phyloP scores from a whole-genome alignment of 495 filamentous ascomycete species.

The Immersiella caudata region DNA sequence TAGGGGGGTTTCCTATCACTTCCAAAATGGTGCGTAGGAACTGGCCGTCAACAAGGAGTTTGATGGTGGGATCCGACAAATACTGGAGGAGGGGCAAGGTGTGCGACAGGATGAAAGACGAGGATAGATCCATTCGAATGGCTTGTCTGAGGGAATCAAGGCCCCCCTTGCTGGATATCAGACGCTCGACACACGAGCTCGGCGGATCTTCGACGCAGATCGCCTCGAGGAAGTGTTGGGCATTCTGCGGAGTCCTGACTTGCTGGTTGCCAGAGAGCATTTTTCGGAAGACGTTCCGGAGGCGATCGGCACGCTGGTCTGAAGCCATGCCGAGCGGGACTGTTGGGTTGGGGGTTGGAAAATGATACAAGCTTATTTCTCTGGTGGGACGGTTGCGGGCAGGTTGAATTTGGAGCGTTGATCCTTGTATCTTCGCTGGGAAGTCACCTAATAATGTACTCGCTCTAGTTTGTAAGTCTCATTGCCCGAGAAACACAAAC shows the following conservation, averaged over 20 bases:
- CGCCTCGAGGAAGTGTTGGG: slow-evolving; percentile 64
- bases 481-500: too few species aligned
- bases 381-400: too few species aligned
- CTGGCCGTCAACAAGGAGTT: slow-evolving; percentile 56
- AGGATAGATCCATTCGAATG: slow-evolving; percentile 53
- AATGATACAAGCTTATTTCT: neutral
- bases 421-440: too few species aligned
- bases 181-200: slow-evolving; percentile 54
- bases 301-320: slow-evolving; percentile 27
- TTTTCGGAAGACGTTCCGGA: slow-evolving; percentile 34
- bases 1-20: slow-evolving; percentile 59
- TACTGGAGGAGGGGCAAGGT: slow-evolving; percentile 43
- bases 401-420: too few species aligned
- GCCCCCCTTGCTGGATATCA: slow-evolving; percentile 55
- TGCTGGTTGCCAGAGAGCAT: slow-evolving; percentile 33
- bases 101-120: slow-evolving; percentile 54
- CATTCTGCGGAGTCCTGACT: slow-evolving; percentile 39
- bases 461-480: too few species aligned
- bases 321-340: slow-evolving; percentile 11
- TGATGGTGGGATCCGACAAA: slow-evolving; percentile 50
- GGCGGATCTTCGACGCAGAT: slow-evolving; percentile 53
- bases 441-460: too few species aligned
- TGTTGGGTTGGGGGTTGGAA: neutral
- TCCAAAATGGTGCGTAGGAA: slow-evolving; percentile 58
- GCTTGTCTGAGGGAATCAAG: slow-evolving; percentile 51